phyloP scores from a whole-genome alignment of 2,329 filamentous ascomycete species.

The Volutella citrinella region DNA sequence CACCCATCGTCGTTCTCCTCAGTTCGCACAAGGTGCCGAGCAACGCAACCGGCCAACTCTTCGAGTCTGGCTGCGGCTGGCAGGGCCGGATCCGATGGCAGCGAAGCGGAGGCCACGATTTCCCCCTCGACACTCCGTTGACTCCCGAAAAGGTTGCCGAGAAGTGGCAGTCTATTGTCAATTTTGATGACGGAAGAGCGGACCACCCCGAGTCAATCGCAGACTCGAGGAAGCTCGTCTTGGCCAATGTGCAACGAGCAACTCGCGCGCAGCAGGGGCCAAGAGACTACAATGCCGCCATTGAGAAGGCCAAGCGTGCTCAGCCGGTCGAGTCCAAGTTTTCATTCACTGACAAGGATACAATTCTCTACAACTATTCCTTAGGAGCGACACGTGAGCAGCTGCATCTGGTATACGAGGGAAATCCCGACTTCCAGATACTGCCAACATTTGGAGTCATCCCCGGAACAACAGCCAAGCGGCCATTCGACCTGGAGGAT shows the following conservation, averaged over 20 bases:
- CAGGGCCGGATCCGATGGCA: slow-evolving; percentile 91
- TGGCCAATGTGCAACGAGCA: slow-evolving; percentile 75
- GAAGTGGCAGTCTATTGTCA: slow-evolving; percentile 73
- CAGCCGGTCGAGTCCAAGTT: no score
- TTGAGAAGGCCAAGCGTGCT: slow-evolving; percentile 65
- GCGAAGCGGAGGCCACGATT: slow-evolving; percentile 81
- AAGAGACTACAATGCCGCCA: no score
- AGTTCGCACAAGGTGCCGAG: slow-evolving; percentile 84
- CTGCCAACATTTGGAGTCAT: slow-evolving; percentile 93
- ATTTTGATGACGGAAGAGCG: slow-evolving; percentile 83
- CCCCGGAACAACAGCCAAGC: slow-evolving; percentile 82
- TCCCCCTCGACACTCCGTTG: slow-evolving; percentile 80
- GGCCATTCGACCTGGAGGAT: slow-evolving; percentile 75
- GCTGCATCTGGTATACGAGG: no score
- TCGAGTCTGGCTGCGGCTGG: slow-evolving; percentile 96
- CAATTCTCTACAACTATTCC: slow-evolving; percentile 13
- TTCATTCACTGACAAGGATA: slow-evolving; percentile 25
- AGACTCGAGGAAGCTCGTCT: slow-evolving; percentile 72
- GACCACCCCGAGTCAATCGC: slow-evolving; percentile 80
- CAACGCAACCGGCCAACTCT: slow-evolving; percentile 79
- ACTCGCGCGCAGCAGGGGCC: slow-evolving; percentile 62
- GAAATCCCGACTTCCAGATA: slow-evolving; percentile 86
- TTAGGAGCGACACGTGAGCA: no score
- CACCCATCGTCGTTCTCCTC: slow-evolving; percentile 84
- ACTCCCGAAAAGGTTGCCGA: slow-evolving; percentile 81